These are phyloP conservation scores for Penicillium freii DNA, from an alignment of 2,329 filamentous ascomycete species.

Conservation along the genomic window DNA sequence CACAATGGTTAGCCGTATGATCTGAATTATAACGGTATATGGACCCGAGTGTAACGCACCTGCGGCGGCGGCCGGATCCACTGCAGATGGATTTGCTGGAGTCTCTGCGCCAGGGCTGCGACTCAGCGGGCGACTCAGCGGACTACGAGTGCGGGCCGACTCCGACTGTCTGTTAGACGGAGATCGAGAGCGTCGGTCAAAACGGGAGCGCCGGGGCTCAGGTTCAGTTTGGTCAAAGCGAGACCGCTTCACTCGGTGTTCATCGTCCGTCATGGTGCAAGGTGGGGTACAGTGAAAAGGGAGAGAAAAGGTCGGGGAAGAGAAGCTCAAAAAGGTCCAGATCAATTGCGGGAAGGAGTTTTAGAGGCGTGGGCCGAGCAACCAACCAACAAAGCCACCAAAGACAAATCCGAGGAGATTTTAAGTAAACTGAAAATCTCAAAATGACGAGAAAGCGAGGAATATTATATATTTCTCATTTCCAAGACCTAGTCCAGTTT, in stretches of 20 bases:
- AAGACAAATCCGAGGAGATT: neutral
- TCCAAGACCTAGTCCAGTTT: neutral
- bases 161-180: constrained; percentile 68
- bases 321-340: constrained; percentile 11
- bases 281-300: neutral
- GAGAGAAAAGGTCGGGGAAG: constrained; percentile 4
- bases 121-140: constrained; percentile 52
- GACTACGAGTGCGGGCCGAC: constrained; percentile 74
- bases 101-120: constrained; percentile 48
- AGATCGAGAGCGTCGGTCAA: constrained; percentile 88
- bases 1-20: constrained; percentile 10
- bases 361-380: constrained; percentile 22
- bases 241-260: constrained; percentile 76
- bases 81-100: constrained; percentile 46
- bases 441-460: neutral
- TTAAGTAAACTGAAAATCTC: neutral
- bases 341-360: constrained; percentile 19
- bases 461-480: neutral
- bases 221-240: constrained; percentile 92
- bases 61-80: constrained; percentile 73
- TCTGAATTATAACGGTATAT: neutral
- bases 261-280: constrained; percentile 69
- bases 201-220: constrained; percentile 76
- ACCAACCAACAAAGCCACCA: neutral
- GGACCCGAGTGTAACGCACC: constrained; percentile 52